Evolutionary conservation across 2,329 filamentous ascomycete genomes (phyloP), one percentile per base, ranked within the genome.

Genomic region (Aspergillus ochraceus): DNA sequence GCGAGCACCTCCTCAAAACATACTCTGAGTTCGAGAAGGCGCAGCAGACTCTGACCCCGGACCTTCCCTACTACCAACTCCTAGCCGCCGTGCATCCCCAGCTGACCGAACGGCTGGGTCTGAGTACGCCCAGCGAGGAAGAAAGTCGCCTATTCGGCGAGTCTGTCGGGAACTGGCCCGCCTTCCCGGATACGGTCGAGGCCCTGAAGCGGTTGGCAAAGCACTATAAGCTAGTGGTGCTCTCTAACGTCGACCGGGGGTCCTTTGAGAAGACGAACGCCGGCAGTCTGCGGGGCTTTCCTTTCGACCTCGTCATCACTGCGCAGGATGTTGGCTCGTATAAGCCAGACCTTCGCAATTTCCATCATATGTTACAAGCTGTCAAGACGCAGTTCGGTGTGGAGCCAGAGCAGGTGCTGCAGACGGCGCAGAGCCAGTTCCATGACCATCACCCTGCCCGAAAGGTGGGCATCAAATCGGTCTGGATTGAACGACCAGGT

Each of bases 261-360:
- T 83, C 81, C 0, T 86, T 86, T 64, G 66, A 72, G 0, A 74
- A 73, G 19, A 83, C 82, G 1, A 77, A 81, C 6, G 69, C 72
- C 0, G 79, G 80, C 0, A 80, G 82, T 26, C 75, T 91, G 12
- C 70, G 77, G 19, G 82, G 81, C 0, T 69, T 77, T 17, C 59
- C 60, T 10, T 88, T 91, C 67, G 88, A 90, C 66, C 81, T 82
- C 10, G 79, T 90, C 24, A 86, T 89, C 73, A 91, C 88, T 2
- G 90, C 90, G 1, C 80, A 92, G 74, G 84, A 89, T 49, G 85
- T 92, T 55, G 88, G 90, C 1, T 81, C 79, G 8, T 92, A 92
- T 73, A 92, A 92, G 77, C 90, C 90, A 0, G 77, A 84, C 61
- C 71, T 75, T 39, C 71, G 71, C 29, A 91, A 91, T 67, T 92